Evolutionary conservation across 2,329 filamentous ascomycete species (phyloP), one percentile per base, ranked within the genome.

Genomic region (Diaporthe batatas): DNA sequence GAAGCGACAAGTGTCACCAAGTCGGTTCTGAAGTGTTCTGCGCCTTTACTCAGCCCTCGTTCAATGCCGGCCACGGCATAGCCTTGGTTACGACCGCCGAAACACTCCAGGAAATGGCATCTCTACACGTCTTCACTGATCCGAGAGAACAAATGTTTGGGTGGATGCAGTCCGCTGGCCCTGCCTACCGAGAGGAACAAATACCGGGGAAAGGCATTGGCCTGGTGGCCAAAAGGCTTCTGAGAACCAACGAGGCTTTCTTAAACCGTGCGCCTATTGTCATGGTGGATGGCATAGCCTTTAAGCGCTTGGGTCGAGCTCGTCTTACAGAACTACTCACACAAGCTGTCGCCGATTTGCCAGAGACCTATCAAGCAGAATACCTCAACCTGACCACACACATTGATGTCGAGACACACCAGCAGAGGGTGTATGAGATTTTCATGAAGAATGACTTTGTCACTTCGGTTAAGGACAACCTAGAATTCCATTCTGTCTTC

Each of bases 381-480:
- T 76, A 81, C 51, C 74, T 81, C 14, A 79, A 77, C 32, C 72
- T 82, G 12, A 80, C 80, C 1, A 78, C 77, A 29, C 76, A 78
- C 65, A 74, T 72, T 16, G 65, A 42, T 39, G 75, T 72, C 6
- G 68, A 49, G 16, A 75, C 68, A 14, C 74, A 76, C 8, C 71
- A 73, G 11, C 76, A 78, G n/a, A 75, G 73, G 34, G 73, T 79
- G 6, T 78, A 79, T 72, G 76, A 79, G 62, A 80, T 82, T 42
- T 79, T 81, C 42, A 76, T 76, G n/a, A 79, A 77, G 1, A 82
- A 81, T 57, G 78, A 79, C 14, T 82, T 81, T 42, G 74, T 76
- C 14, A 79, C 77, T 3, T 64, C 72, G 10, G 72, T 80, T 8
- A 74, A 77, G 36, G 75, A 75, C 32, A 74, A 74, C 32, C 72